Percentiles rank a stretch among this genome's conserved stretches.
Conservation (phyloP, 164 flowering plant species). For the Macadamia tetraphylla region DNA sequence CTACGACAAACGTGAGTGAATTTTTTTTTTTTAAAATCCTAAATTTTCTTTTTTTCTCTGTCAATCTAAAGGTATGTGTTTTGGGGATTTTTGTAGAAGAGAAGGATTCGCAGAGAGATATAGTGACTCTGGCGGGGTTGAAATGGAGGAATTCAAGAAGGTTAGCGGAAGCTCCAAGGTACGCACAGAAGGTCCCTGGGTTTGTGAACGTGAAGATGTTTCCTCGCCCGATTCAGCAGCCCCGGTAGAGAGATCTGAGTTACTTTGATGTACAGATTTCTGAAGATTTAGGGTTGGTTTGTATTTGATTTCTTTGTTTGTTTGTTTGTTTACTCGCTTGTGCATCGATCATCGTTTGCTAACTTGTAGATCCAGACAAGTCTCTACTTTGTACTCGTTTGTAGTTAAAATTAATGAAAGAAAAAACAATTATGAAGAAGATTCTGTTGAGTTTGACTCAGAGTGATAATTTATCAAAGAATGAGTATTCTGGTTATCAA, state of each 20-base stretch:
- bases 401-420: no score
- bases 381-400: no score
- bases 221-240: constrained; percentile 82
- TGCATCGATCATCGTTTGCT: no score
- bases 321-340: no score
- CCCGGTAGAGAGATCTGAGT: constrained; percentile 33
- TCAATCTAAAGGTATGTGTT: no score
- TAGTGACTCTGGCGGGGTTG: constrained; percentile 40
- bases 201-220: constrained; percentile 58
- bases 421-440: no score
- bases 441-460: no score
- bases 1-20: constrained; percentile 22
- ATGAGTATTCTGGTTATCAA: no score
- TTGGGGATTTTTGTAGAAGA: constrained; percentile 23
- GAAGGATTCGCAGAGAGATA: constrained; percentile 21
- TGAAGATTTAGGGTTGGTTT: no score
- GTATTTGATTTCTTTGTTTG: no score
- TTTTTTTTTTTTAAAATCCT: neutral
- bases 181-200: constrained; percentile 63
- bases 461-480: no score
- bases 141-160: constrained; percentile 43
- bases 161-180: constrained; percentile 28
- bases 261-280: neutral
- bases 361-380: no score
- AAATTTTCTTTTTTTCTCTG: neutral